phyloP scores from a whole-genome alignment of 1,284 basidiomycete species.

The Marasmius oreades region DNA sequence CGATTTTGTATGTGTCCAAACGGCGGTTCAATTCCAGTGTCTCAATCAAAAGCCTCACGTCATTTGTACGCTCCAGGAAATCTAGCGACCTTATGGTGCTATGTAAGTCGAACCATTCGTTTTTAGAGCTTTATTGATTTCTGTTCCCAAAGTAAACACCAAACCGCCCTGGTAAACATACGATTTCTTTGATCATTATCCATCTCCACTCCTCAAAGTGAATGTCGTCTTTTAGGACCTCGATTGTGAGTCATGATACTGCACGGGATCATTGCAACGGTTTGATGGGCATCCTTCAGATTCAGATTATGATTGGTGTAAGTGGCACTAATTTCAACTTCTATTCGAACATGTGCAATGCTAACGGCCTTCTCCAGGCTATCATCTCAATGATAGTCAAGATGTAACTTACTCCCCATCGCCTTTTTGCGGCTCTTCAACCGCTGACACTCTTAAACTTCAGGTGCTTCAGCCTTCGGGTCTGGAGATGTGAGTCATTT shows the following conservation, averaged over 20 bases:
- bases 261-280: too few relatives aligned
- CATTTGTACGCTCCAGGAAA: background rate
- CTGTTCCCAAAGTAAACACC: background rate
- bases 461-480: slow-evolving; percentile 9
- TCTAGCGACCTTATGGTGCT: background rate
- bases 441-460: background rate
- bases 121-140: background rate
- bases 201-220: too few relatives aligned
- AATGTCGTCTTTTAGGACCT: too few relatives aligned
- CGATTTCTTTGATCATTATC: too few relatives aligned
- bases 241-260: too few relatives aligned
- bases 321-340: background rate
- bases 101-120: background rate
- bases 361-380: background rate
- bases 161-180: background rate
- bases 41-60: background rate
- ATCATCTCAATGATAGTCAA: slow-evolving; percentile 3
- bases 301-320: slow-evolving; percentile 6
- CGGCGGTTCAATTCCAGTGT: background rate
- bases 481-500: slow-evolving; percentile 9
- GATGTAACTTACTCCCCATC: background rate
- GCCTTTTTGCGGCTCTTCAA: background rate
- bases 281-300: background rate
- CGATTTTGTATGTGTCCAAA: background rate
- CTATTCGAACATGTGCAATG: background rate